A percentile compares a stretch with the other conserved stretches of the same genome.
Conservation (phyloP, 1,284 basidiomycete species). For the Veloporphyrellus conicus region DNA sequence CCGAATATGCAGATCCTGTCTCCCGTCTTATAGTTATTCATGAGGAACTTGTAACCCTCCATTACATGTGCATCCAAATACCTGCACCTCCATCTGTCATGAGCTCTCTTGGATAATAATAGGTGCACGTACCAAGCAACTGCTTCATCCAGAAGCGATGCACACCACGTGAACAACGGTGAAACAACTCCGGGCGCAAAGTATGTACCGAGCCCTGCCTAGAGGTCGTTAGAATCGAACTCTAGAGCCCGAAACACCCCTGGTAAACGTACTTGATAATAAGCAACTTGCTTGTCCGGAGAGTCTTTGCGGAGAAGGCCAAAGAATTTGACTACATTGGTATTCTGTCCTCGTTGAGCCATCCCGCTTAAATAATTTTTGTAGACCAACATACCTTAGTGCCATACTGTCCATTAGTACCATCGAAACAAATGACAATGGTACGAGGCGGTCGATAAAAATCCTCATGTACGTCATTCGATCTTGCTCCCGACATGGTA, state of each 20-base stretch:
- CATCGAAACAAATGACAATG: conserved; percentile 62
- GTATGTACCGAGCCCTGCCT: conserved; percentile 65
- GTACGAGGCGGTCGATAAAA: conserved; percentile 33
- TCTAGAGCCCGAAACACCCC: not conserved
- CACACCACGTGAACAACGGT: conserved; percentile 46
- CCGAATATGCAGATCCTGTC: conserved; percentile 65
- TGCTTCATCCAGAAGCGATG: conserved; percentile 53
- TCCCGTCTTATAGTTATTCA: conserved; percentile 57
- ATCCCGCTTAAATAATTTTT: not conserved
- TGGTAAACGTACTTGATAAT: conserved; percentile 54
- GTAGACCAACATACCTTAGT: conserved; percentile 26
- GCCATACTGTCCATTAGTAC: conserved; percentile 51
- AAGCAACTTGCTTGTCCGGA: conserved; percentile 53
- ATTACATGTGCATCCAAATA: conserved; percentile 62
- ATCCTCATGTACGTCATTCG: not conserved
- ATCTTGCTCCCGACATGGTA: conserved; percentile 16
- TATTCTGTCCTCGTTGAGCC: conserved; percentile 45
- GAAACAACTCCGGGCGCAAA: conserved; percentile 52
- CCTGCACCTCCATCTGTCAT: conserved; percentile 32
- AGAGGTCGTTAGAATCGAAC: not conserved
- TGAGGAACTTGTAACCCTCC: conserved; percentile 62
- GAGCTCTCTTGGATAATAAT: not conserved
- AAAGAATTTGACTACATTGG: conserved; percentile 69
- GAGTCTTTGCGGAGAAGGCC: conserved; percentile 57
- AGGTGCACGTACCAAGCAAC: conserved; percentile 50